phyloP scores from a whole-genome alignment of 768 basidiomycete species.

The Roridomyces roridus region DNA sequence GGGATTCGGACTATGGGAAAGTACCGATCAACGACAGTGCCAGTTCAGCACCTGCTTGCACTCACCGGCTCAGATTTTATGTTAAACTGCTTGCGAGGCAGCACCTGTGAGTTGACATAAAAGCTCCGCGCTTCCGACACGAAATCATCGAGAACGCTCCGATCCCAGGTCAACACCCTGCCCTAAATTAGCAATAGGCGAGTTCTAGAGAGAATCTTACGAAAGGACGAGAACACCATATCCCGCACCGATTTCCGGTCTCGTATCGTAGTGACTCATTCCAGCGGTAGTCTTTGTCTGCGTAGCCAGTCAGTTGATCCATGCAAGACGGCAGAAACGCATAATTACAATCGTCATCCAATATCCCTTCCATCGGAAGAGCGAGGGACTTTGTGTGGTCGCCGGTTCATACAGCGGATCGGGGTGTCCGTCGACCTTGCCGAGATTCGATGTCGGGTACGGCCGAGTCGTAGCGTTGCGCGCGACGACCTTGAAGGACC shows the following conservation, averaged over 20 bases:
- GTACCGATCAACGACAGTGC: too few relatives aligned
- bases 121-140: constrained; percentile 17
- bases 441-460: background rate
- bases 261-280: constrained; percentile 14
- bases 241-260: background rate
- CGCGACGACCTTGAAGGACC: constrained; percentile 21
- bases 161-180: constrained; percentile 19
- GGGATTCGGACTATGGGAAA: background rate
- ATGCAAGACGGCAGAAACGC: background rate
- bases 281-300: constrained; percentile 15
- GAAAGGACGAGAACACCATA: background rate
- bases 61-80: constrained; percentile 11
- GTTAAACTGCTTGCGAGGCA: constrained; percentile 8
- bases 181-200: too few relatives aligned
- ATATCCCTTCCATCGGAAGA: constrained; percentile 19
- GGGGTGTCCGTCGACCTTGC: constrained; percentile 12
- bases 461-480: constrained; percentile 10
- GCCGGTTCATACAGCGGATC: constrained; percentile 13
- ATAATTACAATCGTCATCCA: constrained; percentile 16
- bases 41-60: too few relatives aligned
- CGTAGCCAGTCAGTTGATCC: background rate
- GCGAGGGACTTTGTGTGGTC: background rate
- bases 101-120: constrained; percentile 5
- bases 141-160: constrained; percentile 19
- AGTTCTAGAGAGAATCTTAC: background rate